phyloP scores from a whole-genome alignment of 768 basidiomycete genomes.

The Leccinum fibrillosum region DNA sequence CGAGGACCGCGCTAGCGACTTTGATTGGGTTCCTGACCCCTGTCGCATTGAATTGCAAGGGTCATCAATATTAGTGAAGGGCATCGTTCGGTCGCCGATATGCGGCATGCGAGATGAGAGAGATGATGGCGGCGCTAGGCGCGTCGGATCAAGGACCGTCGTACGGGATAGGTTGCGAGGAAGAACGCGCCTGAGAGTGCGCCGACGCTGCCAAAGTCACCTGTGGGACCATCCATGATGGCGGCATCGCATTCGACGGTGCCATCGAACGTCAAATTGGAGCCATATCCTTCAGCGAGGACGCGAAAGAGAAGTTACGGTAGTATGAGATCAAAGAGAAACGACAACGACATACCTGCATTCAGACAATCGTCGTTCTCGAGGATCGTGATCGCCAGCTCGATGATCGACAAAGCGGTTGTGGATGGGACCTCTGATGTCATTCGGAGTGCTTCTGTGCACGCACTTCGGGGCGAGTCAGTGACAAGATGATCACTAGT shows the following conservation, averaged over 20 bases:
- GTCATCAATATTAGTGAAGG: not conserved
- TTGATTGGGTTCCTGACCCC: conserved; percentile 71
- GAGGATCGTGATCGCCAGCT: conserved; percentile 51
- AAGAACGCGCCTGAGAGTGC: conserved; percentile 57
- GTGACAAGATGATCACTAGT: not conserved
- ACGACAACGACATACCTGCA: conserved; percentile 47
- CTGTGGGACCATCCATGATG: conserved; percentile 52
- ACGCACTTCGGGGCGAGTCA: conserved; percentile 43
- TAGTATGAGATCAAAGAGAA: not conserved
- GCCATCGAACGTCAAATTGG: conserved; percentile 74
- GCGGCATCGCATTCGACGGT: conserved; percentile 81
- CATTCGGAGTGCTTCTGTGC: conserved; percentile 38
- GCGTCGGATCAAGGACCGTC: not conserved
- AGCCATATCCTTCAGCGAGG: conserved; percentile 55
- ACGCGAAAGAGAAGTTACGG: not conserved
- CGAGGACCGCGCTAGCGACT: conserved; percentile 55
- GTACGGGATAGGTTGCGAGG: not conserved
- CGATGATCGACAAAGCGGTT: conserved; percentile 45
- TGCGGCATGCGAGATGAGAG: not conserved
- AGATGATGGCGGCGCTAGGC: not conserved
- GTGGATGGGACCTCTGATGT: conserved; percentile 9
- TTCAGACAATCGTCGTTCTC: conserved; percentile 71
- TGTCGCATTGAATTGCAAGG: conserved; percentile 16
- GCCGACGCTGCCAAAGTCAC: conserved; percentile 69
- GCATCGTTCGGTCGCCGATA: not conserved